phyloP scores from a whole-genome alignment of 2,329 filamentous ascomycete genomes.

The Huntiella abstrusa region DNA sequence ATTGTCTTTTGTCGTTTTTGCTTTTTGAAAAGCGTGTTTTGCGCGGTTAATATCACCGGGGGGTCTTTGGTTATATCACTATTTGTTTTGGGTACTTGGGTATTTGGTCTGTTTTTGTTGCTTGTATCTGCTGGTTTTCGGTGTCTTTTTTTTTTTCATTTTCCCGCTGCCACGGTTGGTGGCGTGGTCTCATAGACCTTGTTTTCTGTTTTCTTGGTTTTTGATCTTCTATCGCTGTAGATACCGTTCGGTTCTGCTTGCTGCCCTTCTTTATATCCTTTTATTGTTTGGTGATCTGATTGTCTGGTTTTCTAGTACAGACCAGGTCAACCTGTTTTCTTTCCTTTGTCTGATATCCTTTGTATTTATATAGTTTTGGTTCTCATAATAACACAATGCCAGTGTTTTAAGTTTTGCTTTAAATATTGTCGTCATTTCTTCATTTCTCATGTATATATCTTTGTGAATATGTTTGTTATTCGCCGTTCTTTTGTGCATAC shows the following conservation, averaged over 20 bases:
- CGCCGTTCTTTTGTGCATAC: no score
- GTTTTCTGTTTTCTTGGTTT: not conserved
- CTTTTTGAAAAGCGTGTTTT: no score
- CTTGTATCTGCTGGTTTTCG: not conserved
- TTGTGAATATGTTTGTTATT: not conserved
- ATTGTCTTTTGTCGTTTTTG: not conserved
- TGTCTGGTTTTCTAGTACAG: no score
- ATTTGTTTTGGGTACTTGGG: no score
- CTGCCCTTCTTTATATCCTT: no score
- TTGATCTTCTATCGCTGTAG: no score
- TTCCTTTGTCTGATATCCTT: slow-evolving; percentile 3
- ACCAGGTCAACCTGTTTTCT: not conserved
- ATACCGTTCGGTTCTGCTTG: no score
- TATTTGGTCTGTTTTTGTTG: slow-evolving; percentile 3
- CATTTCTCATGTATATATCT: not conserved
- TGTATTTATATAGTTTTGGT: slow-evolving; percentile 1
- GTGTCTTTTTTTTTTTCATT: no score
- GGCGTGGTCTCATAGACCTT: not conserved
- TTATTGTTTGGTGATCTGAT: no score
- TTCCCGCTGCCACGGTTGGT: no score
- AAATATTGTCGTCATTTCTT: not conserved
- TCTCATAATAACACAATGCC: not conserved
- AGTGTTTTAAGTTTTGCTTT: not conserved
- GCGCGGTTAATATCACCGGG: no score
- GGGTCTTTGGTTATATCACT: no score